phyloP scores from a whole-genome alignment of 2,329 filamentous ascomycete species.

The Canariomyces notabilis region DNA sequence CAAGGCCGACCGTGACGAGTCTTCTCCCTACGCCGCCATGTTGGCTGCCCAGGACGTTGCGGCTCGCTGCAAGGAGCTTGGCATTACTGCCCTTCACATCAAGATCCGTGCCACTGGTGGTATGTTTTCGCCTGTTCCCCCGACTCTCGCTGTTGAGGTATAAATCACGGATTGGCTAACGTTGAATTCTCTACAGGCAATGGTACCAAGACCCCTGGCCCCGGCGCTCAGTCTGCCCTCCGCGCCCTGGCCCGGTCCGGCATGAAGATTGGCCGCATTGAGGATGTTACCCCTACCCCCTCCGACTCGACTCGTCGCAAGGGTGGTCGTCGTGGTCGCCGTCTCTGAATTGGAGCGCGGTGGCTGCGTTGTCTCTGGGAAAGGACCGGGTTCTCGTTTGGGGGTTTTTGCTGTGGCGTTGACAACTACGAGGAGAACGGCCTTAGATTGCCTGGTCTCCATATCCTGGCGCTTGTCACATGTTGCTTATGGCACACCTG shows the following conservation, averaged over 20 bases:
- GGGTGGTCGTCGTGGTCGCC: slow-evolving; percentile 99
- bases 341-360: slow-evolving; percentile 65
- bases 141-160: no score
- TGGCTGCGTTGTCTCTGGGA: slow-evolving; percentile 27
- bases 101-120: slow-evolving; percentile 99
- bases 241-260: slow-evolving; percentile 97
- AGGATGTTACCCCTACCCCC: slow-evolving; percentile 98
- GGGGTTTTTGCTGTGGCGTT: slow-evolving; percentile 56
- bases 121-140: slow-evolving; percentile 42
- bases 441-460: slow-evolving; percentile 58
- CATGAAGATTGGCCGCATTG: slow-evolving; percentile 99
- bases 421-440: slow-evolving; percentile 72
- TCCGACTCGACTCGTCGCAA: slow-evolving; percentile 99
- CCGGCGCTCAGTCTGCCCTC: slow-evolving; percentile 97
- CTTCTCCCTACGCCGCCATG: slow-evolving; percentile 99
- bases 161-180: not conserved
- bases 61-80: slow-evolving; percentile 68
- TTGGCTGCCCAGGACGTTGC: slow-evolving; percentile 99
- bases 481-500: slow-evolving; percentile 38
- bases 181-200: slow-evolving; percentile 55
- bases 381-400: slow-evolving; percentile 40
- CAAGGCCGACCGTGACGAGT: slow-evolving; percentile 99
- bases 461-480: slow-evolving; percentile 50
- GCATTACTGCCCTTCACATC: slow-evolving; percentile 93
- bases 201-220: slow-evolving; percentile 99